Conservation (phyloP, 2,329 filamentous ascomycete species). For the Colletotrichum theobromicola region DNA sequence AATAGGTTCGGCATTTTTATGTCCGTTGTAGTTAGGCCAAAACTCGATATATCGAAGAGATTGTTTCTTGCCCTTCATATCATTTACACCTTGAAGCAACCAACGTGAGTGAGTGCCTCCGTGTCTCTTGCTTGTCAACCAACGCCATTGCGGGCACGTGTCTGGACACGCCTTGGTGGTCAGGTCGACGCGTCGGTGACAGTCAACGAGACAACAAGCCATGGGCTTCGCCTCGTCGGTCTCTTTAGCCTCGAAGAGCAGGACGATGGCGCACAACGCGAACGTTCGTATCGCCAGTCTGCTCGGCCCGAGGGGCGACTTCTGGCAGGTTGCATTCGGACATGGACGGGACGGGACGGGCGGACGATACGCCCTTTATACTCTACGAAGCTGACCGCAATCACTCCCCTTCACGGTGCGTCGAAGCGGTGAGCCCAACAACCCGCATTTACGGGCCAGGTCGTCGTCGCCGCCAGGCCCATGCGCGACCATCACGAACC, state of each 20-base stretch:
- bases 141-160: not conserved
- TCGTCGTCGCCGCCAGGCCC: too few relatives aligned
- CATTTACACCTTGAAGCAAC: not conserved
- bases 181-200: not conserved
- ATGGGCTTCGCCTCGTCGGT: not conserved
- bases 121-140: not conserved
- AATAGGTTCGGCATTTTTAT: not conserved
- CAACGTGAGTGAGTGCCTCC: not conserved
- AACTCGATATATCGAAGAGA: slow-evolving; percentile 8
- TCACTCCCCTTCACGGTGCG: not conserved
- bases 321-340: not conserved
- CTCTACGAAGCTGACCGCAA: not conserved
- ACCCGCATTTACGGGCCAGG: not conserved
- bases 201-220: not conserved
- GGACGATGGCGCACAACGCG: not conserved
- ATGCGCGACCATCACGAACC: too few relatives aligned
- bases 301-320: not conserved
- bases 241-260: not conserved
- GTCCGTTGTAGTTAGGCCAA: slow-evolving; percentile 12
- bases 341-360: not conserved
- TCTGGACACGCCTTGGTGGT: not conserved
- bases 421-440: not conserved
- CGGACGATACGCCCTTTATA: not conserved
- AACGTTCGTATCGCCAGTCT: not conserved
- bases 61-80: slow-evolving; percentile 6